Evolutionary conservation across 176 grass and related monocot species (phyloP), one percentile per base, ranked within the genome.

Genomic region (Microstegium vimineum): DNA sequence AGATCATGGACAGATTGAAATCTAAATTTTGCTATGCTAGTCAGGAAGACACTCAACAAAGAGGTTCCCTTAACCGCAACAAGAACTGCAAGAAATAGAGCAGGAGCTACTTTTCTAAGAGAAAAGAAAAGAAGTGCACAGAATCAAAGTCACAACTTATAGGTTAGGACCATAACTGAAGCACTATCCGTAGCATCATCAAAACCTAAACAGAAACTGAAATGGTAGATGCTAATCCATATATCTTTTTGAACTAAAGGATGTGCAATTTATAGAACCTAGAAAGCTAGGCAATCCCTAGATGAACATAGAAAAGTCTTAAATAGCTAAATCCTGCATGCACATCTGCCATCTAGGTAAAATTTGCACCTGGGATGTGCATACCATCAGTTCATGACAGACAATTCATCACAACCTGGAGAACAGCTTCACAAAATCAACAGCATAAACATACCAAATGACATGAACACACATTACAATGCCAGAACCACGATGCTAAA

Each of bases 141-240:
- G 0, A 12, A 35, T 22, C 1, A 1, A 78, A 8, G 37, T 26
- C 63, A 79, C 42, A 69, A 12, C 62, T 23, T 15, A 41, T 74
- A 66, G 38, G 56, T n/a, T 80, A 22, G 45, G 45, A 52, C 51
- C 49, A 14, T 35, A 59, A 59, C 20, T 1, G 15, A 38, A 57
- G 73, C 12, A 76, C 2, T 59, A 76, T 33, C 22, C 34, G 46
- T 60, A 67, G 13, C 27, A 74, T 68, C 71, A 16, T 26, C 34
- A 70, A 10, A 80, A 70, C 49, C 22, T 69, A 60, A 81, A 57
- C 62, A 75, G 28, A 83, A 34, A 63, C 23, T 78, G 42, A 8
- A 61, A 30, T 32, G 38, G 40, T 33, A 36, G 64, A 33, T 51
- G 74, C 52, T 63, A 63, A 62, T 36, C 63, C n/a, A 78, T 32